phyloP scores from a whole-genome alignment of 1,284 basidiomycete genomes.

The Boletus sp. region DNA sequence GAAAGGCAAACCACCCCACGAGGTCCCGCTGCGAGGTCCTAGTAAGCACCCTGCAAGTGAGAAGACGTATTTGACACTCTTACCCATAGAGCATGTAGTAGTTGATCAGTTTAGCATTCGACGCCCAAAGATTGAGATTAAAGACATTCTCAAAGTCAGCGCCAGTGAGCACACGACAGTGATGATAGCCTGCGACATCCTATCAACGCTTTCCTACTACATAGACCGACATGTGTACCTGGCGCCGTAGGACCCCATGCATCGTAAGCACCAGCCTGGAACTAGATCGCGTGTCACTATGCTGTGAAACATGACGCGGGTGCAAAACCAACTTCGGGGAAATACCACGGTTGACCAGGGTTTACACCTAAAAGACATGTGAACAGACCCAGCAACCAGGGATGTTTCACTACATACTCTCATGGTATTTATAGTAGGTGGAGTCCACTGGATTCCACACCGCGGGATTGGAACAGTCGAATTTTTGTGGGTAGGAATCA shows the following conservation, averaged over 20 bases:
- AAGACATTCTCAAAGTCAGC: constrained; percentile 72
- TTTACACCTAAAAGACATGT: constrained; percentile 22
- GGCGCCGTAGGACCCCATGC: constrained; percentile 68
- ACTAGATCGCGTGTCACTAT: constrained; percentile 36
- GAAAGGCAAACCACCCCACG: constrained; percentile 73
- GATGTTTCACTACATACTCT: constrained; percentile 17
- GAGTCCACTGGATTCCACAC: constrained; percentile 29
- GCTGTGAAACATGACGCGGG: not conserved
- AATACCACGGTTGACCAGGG: constrained; percentile 30
- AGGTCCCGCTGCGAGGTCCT: constrained; percentile 55
- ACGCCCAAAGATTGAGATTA: constrained; percentile 70
- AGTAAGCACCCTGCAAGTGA: constrained; percentile 1
- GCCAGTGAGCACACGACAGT: constrained; percentile 57
- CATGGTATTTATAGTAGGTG: constrained; percentile 29
- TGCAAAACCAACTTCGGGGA: constrained; percentile 30
- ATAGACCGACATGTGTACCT: constrained; percentile 32
- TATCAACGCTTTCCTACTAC: constrained; percentile 9
- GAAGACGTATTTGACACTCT: constrained; percentile 7
- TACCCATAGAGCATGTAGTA: constrained; percentile 80
- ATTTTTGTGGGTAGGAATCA: constrained; percentile 32
- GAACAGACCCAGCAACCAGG: not conserved
- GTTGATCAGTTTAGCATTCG: constrained; percentile 71
- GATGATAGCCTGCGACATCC: constrained; percentile 38
- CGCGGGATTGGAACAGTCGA: constrained; percentile 34
- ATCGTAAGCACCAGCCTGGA: constrained; percentile 71